Conservation (phyloP, 371 early-diverging fungal species). For the Lichtheimia hyalospora region DNA sequence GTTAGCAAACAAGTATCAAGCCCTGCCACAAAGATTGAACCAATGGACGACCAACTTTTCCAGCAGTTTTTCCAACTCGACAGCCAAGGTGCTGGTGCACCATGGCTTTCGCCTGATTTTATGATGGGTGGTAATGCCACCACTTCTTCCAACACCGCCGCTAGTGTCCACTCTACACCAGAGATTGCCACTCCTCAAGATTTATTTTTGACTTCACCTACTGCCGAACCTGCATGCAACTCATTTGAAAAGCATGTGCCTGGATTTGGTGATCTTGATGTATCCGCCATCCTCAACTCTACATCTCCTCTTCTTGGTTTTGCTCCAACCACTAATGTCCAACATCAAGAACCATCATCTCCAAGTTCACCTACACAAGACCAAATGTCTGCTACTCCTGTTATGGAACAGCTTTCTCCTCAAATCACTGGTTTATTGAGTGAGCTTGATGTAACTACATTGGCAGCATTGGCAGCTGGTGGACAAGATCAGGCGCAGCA, state of each 20-base stretch:
- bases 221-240: conserved; percentile 4
- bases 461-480: not conserved
- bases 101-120: conserved; percentile 21
- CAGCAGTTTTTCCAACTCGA: conserved; percentile 21
- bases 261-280: conserved; percentile 14
- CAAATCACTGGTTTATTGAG: not conserved
- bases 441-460: not conserved
- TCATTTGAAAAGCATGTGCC: not conserved
- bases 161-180: conserved; percentile 22
- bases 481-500: not conserved
- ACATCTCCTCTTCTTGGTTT: conserved; percentile 13
- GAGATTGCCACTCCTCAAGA: conserved; percentile 29
- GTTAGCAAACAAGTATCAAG: conserved; percentile 4
- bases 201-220: conserved; percentile 15
- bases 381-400: not conserved
- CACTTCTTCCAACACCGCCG: not conserved
- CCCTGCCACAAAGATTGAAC: conserved; percentile 4
- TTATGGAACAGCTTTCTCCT: conserved; percentile 4
- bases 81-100: not conserved
- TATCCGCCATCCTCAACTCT: conserved; percentile 12
- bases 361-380: not conserved
- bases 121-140: not conserved
- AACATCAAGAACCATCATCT: not conserved
- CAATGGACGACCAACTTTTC: conserved; percentile 16
- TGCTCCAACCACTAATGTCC: not conserved